Evolutionary conservation across 2,329 filamentous ascomycete genomes (phyloP).

Genomic region (Clonostachys chloroleuca): DNA sequence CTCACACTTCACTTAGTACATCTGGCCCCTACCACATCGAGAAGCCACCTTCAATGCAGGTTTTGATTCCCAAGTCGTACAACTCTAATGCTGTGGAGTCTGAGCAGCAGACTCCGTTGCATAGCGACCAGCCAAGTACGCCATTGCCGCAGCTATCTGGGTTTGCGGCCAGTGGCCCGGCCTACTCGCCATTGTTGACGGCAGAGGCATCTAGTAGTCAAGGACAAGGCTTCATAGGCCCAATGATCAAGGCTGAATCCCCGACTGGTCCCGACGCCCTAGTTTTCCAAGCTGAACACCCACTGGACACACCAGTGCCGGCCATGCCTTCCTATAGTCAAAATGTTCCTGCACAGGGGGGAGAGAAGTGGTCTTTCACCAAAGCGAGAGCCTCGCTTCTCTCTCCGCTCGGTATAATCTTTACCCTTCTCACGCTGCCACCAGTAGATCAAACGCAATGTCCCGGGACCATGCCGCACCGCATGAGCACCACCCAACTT

Average conservation of each 20-base stretch:
- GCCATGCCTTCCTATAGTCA: too few relatives aligned
- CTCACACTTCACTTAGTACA: constrained; percentile 16
- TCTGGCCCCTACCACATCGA: constrained; percentile 23
- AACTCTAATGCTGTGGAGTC: background rate
- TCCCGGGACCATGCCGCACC: constrained; percentile 10
- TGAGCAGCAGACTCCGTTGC: background rate
- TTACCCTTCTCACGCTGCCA: background rate
- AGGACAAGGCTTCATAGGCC: too few relatives aligned
- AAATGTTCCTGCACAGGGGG: too few relatives aligned
- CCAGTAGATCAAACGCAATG: constrained; percentile 1
- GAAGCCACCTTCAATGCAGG: constrained; percentile 9
- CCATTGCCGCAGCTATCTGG: background rate
- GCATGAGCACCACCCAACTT: constrained; percentile 15
- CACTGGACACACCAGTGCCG: too few relatives aligned
- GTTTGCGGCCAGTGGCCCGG: background rate
- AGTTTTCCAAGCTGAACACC: too few relatives aligned
- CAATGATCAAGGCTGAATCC: too few relatives aligned
- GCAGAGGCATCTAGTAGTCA: background rate
- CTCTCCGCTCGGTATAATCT: background rate
- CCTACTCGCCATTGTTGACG: background rate
- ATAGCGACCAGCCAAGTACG: background rate
- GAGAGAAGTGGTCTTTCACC: too few relatives aligned
- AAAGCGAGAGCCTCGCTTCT: too few relatives aligned
- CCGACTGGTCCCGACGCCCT: too few relatives aligned
- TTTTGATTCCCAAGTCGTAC: background rate